phyloP scores from a whole-genome alignment of 2,329 filamentous ascomycete species.

The Akanthomyces dipterigenus region DNA sequence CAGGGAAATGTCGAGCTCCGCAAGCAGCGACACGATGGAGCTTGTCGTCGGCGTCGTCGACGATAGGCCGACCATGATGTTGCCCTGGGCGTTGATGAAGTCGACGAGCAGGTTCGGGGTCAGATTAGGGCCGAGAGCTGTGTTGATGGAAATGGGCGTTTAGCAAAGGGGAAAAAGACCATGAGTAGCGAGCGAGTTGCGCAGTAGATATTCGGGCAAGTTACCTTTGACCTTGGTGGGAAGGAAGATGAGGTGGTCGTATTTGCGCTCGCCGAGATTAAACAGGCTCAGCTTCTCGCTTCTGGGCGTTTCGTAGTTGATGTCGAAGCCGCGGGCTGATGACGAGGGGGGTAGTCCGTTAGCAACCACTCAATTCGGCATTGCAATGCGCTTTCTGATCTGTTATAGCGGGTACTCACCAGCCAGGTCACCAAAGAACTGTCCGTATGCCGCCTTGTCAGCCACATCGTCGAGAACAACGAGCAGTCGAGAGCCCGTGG shows the following conservation, averaged over 20 bases:
- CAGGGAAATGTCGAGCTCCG: slow-evolving; percentile 85
- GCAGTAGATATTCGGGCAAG: neutral
- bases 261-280: slow-evolving; percentile 76
- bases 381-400: neutral
- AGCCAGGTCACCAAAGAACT: slow-evolving; percentile 68
- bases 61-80: slow-evolving; percentile 81
- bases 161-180: neutral
- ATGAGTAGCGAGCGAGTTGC: too few relatives aligned
- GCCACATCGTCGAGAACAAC: slow-evolving; percentile 77
- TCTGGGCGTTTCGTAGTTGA: slow-evolving; percentile 79
- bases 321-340: slow-evolving; percentile 72
- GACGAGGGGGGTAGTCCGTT: slow-evolving; percentile 16
- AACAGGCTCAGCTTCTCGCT: slow-evolving; percentile 72
- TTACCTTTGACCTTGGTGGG: slow-evolving; percentile 85
- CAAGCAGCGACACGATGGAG: slow-evolving; percentile 68
- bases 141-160: neutral
- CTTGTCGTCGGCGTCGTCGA: slow-evolving; percentile 62
- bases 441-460: slow-evolving; percentile 77
- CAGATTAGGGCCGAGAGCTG: slow-evolving; percentile 80
- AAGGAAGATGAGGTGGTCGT: slow-evolving; percentile 85
- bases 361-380: neutral
- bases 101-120: slow-evolving; percentile 81
- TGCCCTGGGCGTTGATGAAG: slow-evolving; percentile 86
- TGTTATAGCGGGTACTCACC: slow-evolving; percentile 39
- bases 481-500: slow-evolving; percentile 70